Percentiles rank a stretch among this genome's conserved stretches.
phyloP scores from a whole-genome alignment of 2,329 filamentous ascomycete species.

The Botrytis galanthina region DNA sequence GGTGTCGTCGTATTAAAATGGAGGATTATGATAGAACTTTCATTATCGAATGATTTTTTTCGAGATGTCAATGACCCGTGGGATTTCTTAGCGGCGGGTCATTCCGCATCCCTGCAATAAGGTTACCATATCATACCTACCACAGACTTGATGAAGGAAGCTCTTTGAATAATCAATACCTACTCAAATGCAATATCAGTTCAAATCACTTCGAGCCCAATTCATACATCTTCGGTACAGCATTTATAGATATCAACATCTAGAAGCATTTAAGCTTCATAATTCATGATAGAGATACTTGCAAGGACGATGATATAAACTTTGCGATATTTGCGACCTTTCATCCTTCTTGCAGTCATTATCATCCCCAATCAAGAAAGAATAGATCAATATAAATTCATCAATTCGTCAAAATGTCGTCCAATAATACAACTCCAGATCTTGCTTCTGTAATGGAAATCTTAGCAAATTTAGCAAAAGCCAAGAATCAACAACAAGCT shows the following conservation, averaged over 20 bases:
- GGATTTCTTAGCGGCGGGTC: conserved; percentile 29
- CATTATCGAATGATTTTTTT: conserved; percentile 32
- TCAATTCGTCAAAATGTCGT: conserved; percentile 28
- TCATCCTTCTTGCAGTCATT: background rate
- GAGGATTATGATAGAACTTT: background rate
- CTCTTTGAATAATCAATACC: background rate
- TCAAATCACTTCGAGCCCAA: too few relatives aligned
- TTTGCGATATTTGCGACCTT: background rate
- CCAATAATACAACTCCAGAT: conserved; percentile 34
- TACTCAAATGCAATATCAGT: background rate
- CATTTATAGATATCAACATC: background rate
- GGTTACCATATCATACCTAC: background rate
- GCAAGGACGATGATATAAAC: background rate
- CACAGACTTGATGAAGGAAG: background rate
- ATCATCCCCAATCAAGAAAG: background rate
- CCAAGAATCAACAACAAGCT: conserved; percentile 18
- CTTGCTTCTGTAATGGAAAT: conserved; percentile 38
- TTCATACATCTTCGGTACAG: background rate
- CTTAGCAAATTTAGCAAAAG: conserved; percentile 34
- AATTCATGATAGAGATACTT: background rate
- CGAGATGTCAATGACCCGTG: conserved; percentile 24
- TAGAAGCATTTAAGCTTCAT: background rate
- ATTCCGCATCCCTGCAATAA: conserved; percentile 24
- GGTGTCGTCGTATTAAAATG: conserved; percentile 27
- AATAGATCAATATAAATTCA: background rate